These are phyloP conservation scores for Panicum virgatum DNA, from an alignment of 202 grass and related monocot genomes.

Conservation along the genomic window DNA sequence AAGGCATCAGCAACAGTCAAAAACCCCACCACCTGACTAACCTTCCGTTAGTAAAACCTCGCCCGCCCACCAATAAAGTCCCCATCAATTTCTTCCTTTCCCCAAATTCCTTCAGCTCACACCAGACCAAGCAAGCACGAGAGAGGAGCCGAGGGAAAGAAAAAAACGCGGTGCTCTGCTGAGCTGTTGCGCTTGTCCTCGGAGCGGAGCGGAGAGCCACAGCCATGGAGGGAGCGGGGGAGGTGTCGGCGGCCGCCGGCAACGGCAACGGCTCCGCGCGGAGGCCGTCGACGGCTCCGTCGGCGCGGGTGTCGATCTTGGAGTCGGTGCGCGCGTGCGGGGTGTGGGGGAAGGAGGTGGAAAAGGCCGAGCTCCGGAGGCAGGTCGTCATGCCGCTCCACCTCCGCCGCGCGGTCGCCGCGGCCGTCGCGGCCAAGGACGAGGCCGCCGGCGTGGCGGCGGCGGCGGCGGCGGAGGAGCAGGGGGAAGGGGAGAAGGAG, in stretches of 20 bases:
- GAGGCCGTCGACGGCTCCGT: conserved; percentile 40
- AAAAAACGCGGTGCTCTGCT: conserved; percentile 15
- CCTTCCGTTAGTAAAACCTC: background rate
- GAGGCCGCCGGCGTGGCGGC: conserved; percentile 44
- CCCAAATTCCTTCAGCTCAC: background rate
- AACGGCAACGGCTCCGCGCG: background rate
- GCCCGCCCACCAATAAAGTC: conserved; percentile 17
- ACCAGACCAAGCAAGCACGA: background rate
- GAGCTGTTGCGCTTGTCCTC: conserved; percentile 31
- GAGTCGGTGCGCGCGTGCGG: conserved; percentile 74
- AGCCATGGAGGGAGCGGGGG: conserved; percentile 49
- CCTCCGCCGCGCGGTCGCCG: conserved; percentile 59
- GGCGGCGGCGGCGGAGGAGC: background rate
- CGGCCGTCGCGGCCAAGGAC: conserved; percentile 52
- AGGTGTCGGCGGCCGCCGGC: background rate
- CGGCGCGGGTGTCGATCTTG: conserved; percentile 75
- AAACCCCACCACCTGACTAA: background rate
- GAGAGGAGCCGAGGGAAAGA: no score
- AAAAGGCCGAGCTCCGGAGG: conserved; percentile 72
- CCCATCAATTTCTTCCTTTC: background rate
- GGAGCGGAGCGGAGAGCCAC: background rate
- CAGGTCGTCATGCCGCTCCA: conserved; percentile 75
- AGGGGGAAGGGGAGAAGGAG: conserved; percentile 14
- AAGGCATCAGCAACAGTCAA: conserved; percentile 9
- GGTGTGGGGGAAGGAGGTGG: conserved; percentile 61